Base-by-base conservation (phyloP, 179 eudicot species). In the Spinacia oleracea region DNA sequence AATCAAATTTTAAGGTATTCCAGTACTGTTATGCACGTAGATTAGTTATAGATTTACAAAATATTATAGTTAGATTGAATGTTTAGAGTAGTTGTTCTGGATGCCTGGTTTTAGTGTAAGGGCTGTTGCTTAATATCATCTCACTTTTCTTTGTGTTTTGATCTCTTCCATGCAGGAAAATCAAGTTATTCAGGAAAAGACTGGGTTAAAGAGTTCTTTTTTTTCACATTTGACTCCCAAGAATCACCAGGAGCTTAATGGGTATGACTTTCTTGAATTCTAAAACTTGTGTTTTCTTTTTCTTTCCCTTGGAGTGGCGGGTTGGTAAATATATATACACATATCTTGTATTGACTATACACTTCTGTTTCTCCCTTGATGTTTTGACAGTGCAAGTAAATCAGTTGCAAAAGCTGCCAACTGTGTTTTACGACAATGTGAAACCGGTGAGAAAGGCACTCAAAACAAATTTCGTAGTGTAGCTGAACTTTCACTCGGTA, bases 1-100 rank as follows among this genome's bases (percentile, higher is more conserved):
- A 90, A 86, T 88, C 84, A 85, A 88, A 75, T 81, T 83, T 25
- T 16, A 90, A 88, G 95, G 98, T 96, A 69, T 79, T 45, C 42
- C 29, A 27, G 9, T 72, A 72, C 53, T 50, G 74, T 50, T n/a
- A 5, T 71, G 14, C 29, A 43, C 4, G 53, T 40, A 1, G 27
- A n/a, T 21, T 23, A 23, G 45, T 56, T n/a, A 4, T 8, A 18
- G 29, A 5, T 56, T 7, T 53, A 53, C 23, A 53, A 53, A 11
- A 53, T n/a, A 6, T 70, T 71, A 4, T 65, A 70, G 35, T 64
- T 65, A 38, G 32, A 20, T n/a, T 9, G 51, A 35, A 1, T 25
- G 11, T 18, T 60, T 10, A 50, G 42, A 38, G 50, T 67, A n/a
- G 21, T 21, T 58, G 27, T 46, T n/a, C n/a, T n/a, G 55, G 50